Conservation (phyloP, 495 filamentous ascomycete species). For the Chaetomidium leptoderma region DNA sequence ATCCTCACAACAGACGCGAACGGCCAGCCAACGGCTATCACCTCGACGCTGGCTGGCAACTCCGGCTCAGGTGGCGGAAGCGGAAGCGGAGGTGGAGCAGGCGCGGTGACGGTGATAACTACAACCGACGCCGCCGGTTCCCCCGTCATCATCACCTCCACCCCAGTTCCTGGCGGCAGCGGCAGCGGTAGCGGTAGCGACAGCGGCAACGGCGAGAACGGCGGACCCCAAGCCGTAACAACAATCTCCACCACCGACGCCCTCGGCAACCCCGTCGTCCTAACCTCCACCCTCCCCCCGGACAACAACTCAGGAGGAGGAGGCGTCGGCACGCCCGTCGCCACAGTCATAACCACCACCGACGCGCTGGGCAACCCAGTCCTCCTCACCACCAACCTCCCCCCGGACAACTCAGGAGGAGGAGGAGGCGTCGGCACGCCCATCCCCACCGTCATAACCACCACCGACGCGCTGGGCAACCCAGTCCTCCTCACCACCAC, state of each 20-base stretch:
- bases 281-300: neutral
- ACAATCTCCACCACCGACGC: slow-evolving; percentile 1
- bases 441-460: neutral
- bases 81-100: neutral
- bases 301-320: neutral
- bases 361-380: neutral
- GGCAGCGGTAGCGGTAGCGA: neutral
- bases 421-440: neutral
- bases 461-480: slow-evolving; percentile 5
- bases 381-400: too few relatives aligned
- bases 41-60: neutral
- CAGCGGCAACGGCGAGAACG: neutral
- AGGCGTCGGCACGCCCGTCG: neutral
- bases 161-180: neutral
- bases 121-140: neutral
- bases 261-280: neutral
- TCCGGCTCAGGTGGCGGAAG: neutral
- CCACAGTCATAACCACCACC: neutral
- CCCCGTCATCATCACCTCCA: neutral
- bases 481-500: neutral
- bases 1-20: slow-evolving; percentile 12
- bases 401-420: too few relatives aligned
- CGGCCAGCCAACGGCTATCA: neutral
- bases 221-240: neutral
- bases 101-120: neutral